Base-by-base conservation (phyloP, 495 filamentous ascomycete species). In the Hypoxylon fuscum region DNA sequence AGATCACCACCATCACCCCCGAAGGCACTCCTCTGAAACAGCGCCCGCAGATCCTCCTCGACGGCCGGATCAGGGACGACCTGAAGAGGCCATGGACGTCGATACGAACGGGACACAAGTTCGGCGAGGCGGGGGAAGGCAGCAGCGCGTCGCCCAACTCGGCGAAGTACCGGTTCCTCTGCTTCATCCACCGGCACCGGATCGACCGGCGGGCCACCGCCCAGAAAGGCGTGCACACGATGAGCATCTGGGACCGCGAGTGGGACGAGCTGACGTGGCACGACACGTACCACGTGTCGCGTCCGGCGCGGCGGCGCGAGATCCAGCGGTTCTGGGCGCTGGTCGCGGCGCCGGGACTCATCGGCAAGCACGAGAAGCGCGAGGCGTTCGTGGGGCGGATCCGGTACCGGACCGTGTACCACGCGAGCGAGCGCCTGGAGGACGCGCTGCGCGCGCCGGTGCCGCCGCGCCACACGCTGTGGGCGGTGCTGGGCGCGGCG, bases 241-340 rank as follows among this genome's bases (percentile, higher is more conserved):
- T 68, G 3, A 68, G 64, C 15, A 64, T 68, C 35, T 68, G 54
- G 54, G 64, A 68, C 20, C 54, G 64, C 10, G 53, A 68, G 62
- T 65, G 54, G 59, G 54, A 68, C 29, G 54, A 63, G 40, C 58
- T 68, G 1, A 68, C 59, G 10, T 68, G 54, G 53, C 64, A 68
- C 20, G 64, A 68, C 29, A 50, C 64, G 1, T 68, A 59, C 45
- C 53, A 57, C 29, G 23, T 49, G 2, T 5, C 27, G 9, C 59
- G 64, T 12, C 17, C 23, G 1, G 7, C 14, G 14, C 64, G 64
- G 8, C 47, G 47, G 2, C 41, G 27, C 2, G 59, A 58, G n/a
- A 68, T 68, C 38, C 3, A 43, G 27, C 34, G 25, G n/a, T 68
- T 68, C 45, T 68, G 64, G 64, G 0, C 20, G 21, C 3, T 12